Evolutionary conservation across 768 basidiomycete genomes (phyloP), one percentile per base, ranked within the genome.

Genomic region (Lyophyllum decastes): DNA sequence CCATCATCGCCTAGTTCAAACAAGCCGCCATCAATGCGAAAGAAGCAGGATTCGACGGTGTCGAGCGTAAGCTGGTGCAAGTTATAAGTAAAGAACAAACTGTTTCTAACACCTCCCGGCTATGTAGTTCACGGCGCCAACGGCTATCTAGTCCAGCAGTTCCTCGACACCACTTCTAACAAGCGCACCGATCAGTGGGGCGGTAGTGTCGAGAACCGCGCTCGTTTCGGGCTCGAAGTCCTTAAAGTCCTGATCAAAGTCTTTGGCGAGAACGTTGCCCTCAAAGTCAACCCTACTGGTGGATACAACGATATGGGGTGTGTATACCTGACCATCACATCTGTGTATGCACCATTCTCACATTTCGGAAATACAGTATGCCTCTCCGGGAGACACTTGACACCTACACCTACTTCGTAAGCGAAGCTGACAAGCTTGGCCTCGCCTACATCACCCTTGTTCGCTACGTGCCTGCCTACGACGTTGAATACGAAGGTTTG

Each of bases 131-230:
- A 77, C 49, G 73, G 74, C 16, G 78, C 78, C 10, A 74, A 73
- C 52, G 80, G 80, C 0, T 80, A 79, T 56, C 66, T 82, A 11
- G 52, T 78, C 33, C 69, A 78, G 55, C 82, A 86, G 58, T 84
- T 86, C 73, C 67, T 83, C 17, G 80, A 84, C 56, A 69, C 64
- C 48, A 73, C 66, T 2, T 67, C 78, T 19, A 86, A 86, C 69
- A 63, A 74, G 35, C 78, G 84, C 19, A 82, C 78, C 14, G 86
- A 86, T 69, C 66, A 77, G 52, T 89, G 82, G 74, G 87, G 87
- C 9, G 87, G 86, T 4, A 79, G 77, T 40, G 58, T 80, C 41
- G 82, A 84, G 68, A 85, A 85, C 66, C 78, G 86, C n/a, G 66
- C 76, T 1, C 71, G 83, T 3, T 86, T 88, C 64, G 74, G 72